Percentiles rank a stretch among this genome's conserved stretches.
Conservation (phyloP, 305 asterid species). For the Coffea humblotiana region DNA sequence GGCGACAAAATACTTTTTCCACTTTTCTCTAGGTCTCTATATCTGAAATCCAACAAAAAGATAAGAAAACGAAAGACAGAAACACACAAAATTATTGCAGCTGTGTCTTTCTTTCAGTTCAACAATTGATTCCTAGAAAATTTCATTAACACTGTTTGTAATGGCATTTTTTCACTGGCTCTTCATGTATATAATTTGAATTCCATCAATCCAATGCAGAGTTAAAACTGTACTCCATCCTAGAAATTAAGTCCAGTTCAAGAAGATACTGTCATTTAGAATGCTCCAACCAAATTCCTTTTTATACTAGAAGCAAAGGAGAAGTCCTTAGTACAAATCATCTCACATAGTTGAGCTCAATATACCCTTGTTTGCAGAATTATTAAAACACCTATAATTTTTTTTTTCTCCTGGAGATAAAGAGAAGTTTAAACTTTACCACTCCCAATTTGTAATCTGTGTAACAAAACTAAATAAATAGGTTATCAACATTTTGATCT, state of each 20-base stretch:
- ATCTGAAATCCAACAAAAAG: not conserved
- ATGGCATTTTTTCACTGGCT: not conserved
- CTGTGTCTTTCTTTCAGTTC: not conserved
- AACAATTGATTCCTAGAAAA: no score
- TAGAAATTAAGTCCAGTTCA: not conserved
- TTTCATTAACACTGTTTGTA: no score
- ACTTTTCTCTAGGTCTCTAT: not conserved
- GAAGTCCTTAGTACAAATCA: not conserved
- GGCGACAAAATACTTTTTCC: not conserved
- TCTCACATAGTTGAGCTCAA: not conserved
- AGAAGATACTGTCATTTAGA: no score
- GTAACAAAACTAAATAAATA: no score
- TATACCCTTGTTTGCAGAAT: not conserved
- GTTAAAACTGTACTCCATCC: not conserved
- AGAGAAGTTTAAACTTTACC: not conserved
- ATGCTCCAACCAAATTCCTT: no score
- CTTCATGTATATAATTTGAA: no score
- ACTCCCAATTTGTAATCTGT: not conserved
- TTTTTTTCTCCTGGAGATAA: not conserved
- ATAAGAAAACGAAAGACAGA: not conserved
- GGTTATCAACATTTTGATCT: no score
- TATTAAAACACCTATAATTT: not conserved
- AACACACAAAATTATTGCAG: not conserved
- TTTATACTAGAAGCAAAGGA: not conserved
- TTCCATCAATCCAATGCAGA: not conserved